These are phyloP conservation scores for Aegilops umbellulata DNA, from an alignment of 176 grass and related monocot species.

Conservation along the genomic window DNA sequence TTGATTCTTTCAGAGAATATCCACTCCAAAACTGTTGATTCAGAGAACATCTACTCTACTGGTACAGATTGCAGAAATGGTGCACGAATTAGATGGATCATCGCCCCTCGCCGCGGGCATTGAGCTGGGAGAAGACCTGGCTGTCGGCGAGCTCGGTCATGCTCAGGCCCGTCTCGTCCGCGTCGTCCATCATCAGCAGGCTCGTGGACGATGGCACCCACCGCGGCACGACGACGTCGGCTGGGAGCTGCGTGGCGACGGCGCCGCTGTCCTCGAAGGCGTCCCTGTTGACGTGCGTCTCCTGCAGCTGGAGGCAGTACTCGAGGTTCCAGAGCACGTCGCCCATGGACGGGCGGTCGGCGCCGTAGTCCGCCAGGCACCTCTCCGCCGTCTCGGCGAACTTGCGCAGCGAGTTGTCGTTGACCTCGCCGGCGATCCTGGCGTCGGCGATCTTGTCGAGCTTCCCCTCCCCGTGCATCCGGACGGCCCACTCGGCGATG, in stretches of 20 bases:
- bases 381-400: constrained; percentile 55
- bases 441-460: constrained; percentile 50
- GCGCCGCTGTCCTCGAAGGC: constrained; percentile 54
- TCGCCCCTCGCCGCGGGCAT: constrained; percentile 39
- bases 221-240: constrained; percentile 29
- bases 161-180: background rate
- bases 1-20: background rate
- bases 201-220: constrained; percentile 41
- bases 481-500: constrained; percentile 60
- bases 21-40: background rate
- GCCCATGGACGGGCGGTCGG: constrained; percentile 58
- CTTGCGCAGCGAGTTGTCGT: constrained; percentile 58
- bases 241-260: constrained; percentile 34
- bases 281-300: constrained; percentile 40
- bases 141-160: background rate
- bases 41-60: background rate
- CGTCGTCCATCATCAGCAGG: constrained; percentile 16
- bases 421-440: constrained; percentile 29
- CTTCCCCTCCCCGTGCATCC: constrained; percentile 24
- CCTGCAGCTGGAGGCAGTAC: constrained; percentile 65
- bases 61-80: background rate
- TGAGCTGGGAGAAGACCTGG: constrained; percentile 56
- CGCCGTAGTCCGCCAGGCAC: constrained; percentile 57
- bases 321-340: constrained; percentile 80
- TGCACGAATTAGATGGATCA: background rate